These are phyloP conservation scores for Arthrobotrys sphaeroides DNA, from an alignment of 2,329 filamentous ascomycete species.

Conservation along the genomic window DNA sequence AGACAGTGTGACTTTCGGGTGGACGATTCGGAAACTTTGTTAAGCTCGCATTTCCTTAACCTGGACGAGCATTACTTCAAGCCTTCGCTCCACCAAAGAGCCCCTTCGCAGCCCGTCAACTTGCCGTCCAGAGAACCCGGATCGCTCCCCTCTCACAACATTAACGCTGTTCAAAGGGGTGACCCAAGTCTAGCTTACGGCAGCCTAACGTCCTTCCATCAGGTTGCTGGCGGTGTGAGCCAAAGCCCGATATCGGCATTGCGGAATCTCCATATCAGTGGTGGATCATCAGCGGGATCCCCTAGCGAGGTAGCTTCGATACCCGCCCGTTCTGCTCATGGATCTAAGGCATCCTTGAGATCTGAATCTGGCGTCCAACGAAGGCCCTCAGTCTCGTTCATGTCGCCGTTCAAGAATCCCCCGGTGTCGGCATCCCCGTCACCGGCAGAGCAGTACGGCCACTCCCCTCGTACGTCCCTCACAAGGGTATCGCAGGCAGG, in stretches of 20 bases:
- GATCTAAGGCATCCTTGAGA: slow-evolving; percentile 65
- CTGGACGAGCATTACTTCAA: slow-evolving; percentile 87
- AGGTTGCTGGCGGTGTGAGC: slow-evolving; percentile 76
- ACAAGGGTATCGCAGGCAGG: slow-evolving; percentile 60
- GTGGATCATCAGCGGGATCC: slow-evolving; percentile 66
- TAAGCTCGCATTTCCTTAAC: slow-evolving; percentile 93
- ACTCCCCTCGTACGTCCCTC: slow-evolving; percentile 66
- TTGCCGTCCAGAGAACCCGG: slow-evolving; percentile 68
- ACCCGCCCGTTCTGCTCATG: slow-evolving; percentile 63
- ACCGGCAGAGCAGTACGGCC: slow-evolving; percentile 64
- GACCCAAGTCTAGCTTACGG: slow-evolving; percentile 85
- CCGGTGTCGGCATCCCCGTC: slow-evolving; percentile 89
- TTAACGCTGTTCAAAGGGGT: slow-evolving; percentile 63
- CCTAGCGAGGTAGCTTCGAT: slow-evolving; percentile 66
- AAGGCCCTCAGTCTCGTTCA: slow-evolving; percentile 83
- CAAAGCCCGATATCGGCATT: slow-evolving; percentile 88
- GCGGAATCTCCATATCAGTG: slow-evolving; percentile 69
- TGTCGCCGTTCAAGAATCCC: slow-evolving; percentile 91
- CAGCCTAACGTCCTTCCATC: slow-evolving; percentile 86
- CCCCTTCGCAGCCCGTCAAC: slow-evolving; percentile 58
- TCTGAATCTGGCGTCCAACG: slow-evolving; percentile 69
- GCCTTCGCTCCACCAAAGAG: slow-evolving; percentile 73
- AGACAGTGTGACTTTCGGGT: slow-evolving; percentile 89
- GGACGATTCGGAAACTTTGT: slow-evolving; percentile 86
- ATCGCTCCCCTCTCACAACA: slow-evolving; percentile 75